A percentile compares a stretch with the other conserved stretches of the same genome.
Evolutionary conservation across 345 rosid genomes (phyloP).

Genomic region (Dimocarpus longan): DNA sequence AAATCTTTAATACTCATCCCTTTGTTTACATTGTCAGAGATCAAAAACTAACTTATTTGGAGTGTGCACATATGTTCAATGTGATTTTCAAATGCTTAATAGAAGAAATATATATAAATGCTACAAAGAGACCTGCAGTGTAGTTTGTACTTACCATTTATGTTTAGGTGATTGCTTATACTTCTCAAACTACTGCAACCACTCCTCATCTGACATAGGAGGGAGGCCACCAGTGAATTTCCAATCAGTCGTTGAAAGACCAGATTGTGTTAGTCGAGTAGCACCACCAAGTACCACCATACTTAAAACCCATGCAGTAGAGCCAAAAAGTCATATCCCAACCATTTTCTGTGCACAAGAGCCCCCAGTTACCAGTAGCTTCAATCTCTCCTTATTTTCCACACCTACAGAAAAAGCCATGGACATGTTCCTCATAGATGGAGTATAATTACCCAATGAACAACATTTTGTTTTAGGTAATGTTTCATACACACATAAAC

Average conservation of each 20-base stretch:
- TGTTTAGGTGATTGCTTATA: slow-evolving; percentile 45
- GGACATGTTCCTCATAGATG: slow-evolving; percentile 54
- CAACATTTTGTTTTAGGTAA: slow-evolving; percentile 11
- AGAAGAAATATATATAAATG: background rate
- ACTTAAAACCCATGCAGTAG: slow-evolving; percentile 50
- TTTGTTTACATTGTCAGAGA: too few species aligned
- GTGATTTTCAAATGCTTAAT: too few species aligned
- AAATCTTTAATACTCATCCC: too few species aligned
- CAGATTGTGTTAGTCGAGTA: slow-evolving; percentile 77
- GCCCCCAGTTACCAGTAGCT: slow-evolving; percentile 77
- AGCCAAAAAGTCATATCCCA: slow-evolving; percentile 96
- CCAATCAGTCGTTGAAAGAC: slow-evolving; percentile 78
- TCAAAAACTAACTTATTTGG: too few species aligned
- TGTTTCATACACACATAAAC: background rate
- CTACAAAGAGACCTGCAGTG: background rate
- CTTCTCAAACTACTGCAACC: slow-evolving; percentile 79
- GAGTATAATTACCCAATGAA: slow-evolving; percentile 13
- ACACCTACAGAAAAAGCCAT: slow-evolving; percentile 44
- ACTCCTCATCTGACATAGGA: slow-evolving; percentile 80
- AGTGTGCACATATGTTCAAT: too few species aligned
- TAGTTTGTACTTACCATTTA: background rate
- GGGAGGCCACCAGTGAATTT: too few species aligned
- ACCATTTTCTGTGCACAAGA: slow-evolving; percentile 82
- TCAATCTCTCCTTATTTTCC: slow-evolving; percentile 68
- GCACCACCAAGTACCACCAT: slow-evolving; percentile 62